These are phyloP conservation scores for Cutaneotrichosporon dermatis DNA, from an alignment of 1,284 basidiomycete genomes.

Conservation along the genomic window DNA sequence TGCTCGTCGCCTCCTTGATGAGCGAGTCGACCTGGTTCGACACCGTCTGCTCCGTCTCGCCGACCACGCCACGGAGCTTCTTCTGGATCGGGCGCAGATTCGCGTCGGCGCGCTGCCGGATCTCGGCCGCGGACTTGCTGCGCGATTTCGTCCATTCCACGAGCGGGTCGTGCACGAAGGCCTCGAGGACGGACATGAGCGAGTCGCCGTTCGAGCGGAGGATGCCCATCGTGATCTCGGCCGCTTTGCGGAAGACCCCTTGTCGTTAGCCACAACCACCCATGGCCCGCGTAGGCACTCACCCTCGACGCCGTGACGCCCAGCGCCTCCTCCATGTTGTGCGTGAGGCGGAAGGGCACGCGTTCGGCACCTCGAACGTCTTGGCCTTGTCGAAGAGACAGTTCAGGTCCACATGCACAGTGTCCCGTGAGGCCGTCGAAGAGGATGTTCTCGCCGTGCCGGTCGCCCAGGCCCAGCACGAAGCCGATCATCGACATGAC, in stretches of 20 bases:
- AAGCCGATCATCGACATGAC: conserved; percentile 99
- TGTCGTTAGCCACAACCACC: not conserved
- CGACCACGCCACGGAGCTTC: conserved; percentile 71
- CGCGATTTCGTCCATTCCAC: conserved; percentile 86
- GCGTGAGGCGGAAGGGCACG: conserved; percentile 92
- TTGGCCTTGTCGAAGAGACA: conserved; percentile 97
- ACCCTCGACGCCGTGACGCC: conserved; percentile 92
- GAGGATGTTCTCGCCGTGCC: conserved; percentile 95
- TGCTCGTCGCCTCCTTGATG: conserved; percentile 78
- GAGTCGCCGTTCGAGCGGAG: conserved; percentile 89
- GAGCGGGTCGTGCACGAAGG: conserved; percentile 95
- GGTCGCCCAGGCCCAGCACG: conserved; percentile 93
- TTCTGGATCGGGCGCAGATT: conserved; percentile 74
- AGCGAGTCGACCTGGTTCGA: conserved; percentile 83
- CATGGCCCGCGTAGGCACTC: conserved; percentile 13
- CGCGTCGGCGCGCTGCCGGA: conserved; percentile 63
- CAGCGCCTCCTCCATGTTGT: conserved; percentile 88
- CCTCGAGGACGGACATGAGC: conserved; percentile 92
- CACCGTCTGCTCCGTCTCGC: conserved; percentile 57
- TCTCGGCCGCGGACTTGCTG: conserved; percentile 24
- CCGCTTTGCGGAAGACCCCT: conserved; percentile 89
- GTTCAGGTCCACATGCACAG: conserved; percentile 97
- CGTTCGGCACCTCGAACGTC: conserved; percentile 80
- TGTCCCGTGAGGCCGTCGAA: conserved; percentile 84
- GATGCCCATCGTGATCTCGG: conserved; percentile 84